Conservation (phyloP, 2,329 filamentous ascomycete genomes). For the Xylariaceae sp. region DNA sequence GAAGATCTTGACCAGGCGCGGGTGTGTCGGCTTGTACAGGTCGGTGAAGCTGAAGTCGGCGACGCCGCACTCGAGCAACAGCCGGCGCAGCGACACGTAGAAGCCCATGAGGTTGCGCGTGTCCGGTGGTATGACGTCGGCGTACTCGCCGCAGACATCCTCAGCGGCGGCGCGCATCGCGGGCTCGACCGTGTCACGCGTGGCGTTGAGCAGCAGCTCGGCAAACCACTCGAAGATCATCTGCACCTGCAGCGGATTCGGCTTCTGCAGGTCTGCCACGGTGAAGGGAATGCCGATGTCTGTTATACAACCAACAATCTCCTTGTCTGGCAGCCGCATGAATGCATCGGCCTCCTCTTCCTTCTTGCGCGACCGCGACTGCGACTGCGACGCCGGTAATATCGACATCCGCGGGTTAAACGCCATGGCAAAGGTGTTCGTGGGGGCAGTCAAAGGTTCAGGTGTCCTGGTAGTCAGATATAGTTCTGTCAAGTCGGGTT, state of each 20-base stretch:
- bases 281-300: constrained; percentile 92
- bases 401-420: constrained; percentile 56
- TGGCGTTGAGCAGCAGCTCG: constrained; percentile 87
- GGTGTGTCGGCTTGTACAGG: constrained; percentile 82
- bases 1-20: constrained; percentile 88
- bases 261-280: constrained; percentile 81
- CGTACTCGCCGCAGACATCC: constrained; percentile 74
- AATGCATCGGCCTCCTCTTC: constrained; percentile 52
- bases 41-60: constrained; percentile 91
- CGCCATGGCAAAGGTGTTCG: too few relatives aligned
- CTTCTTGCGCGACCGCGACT: constrained; percentile 48
- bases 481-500: too few relatives aligned
- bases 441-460: too few relatives aligned
- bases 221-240: constrained; percentile 98
- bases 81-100: constrained; percentile 71
- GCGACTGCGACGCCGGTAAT: constrained; percentile 44
- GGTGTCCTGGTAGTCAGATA: too few relatives aligned
- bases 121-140: constrained; percentile 78
- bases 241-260: constrained; percentile 89
- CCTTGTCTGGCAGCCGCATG: constrained; percentile 56
- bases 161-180: constrained; percentile 90
- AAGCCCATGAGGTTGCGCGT: constrained; percentile 95
- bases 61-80: constrained; percentile 83
- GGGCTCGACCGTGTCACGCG: constrained; percentile 85
- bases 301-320: constrained; percentile 94